Evolutionary conservation across 1,139 yeast species (phyloP), one percentile per base, ranked within the genome.

Genomic region (Yamadazyma triangularis): DNA sequence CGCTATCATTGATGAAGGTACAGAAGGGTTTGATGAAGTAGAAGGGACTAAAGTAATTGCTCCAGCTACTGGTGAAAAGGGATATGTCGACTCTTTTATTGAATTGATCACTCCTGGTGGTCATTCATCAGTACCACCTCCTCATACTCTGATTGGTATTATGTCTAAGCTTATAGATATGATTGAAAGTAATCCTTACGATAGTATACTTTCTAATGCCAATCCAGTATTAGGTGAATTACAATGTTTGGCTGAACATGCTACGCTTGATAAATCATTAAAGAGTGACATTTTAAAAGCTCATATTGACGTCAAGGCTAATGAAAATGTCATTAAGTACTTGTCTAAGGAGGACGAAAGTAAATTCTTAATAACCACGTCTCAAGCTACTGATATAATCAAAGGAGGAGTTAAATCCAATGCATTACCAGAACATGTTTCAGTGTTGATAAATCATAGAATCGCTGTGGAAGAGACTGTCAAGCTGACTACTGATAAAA

Each of bases 371-470:
- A 60, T 80, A 26, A 64, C 71, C 26, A 79, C 88, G 1, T 70
- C 85, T 4, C 86, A 79, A 50, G 85, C 88, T 0, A 63, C 73
- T 13, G 88, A 82, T 50, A 63, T 79, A 9, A 60, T 82, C 31
- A 44, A 55, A n/a, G 89, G 88, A 4, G 91, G 89, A 16, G 72
- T 70, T 25, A 82, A 81, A 51, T 60, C 76, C 23, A 82, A 82
- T 47, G 89, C 89, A 3, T 61, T 84, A 35, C 93, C 94, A 1
- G 93, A 84, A 47, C 68, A 63, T 40, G 82, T 73, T 5, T 59
- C 64, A 9, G 62, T 78, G 13, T 53, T 67, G 31, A 64, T 81
- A 29, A 79, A 80, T 51, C 75, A 76, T 38, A 64, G 88, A 40
- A 64, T 79, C 33, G 71, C 77, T 4, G 56, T 73, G 12, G 81